Evolutionary conservation across 2,329 filamentous ascomycete species (phyloP).

Genomic region (Colletotrichum sidae): DNA sequence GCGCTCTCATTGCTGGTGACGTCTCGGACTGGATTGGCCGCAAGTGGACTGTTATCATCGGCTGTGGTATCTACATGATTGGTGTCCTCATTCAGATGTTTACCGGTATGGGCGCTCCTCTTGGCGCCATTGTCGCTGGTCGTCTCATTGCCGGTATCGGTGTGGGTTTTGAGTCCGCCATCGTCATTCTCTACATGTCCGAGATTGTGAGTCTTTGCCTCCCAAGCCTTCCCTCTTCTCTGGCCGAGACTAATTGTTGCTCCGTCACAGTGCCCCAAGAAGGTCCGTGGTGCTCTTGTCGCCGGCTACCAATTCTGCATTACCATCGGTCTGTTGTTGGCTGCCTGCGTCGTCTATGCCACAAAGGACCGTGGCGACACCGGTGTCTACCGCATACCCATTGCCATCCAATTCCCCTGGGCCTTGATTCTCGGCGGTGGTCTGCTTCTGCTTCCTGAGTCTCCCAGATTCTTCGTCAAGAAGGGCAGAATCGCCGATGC

Average conservation of each 20-base stretch:
- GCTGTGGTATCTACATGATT: slow-evolving; percentile 77
- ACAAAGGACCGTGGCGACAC: slow-evolving; percentile 72
- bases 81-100: slow-evolving; percentile 76
- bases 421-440: slow-evolving; percentile 79
- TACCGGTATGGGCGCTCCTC: slow-evolving; percentile 56
- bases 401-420: slow-evolving; percentile 84
- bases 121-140: slow-evolving; percentile 76
- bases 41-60: slow-evolving; percentile 77
- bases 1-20: slow-evolving; percentile 82
- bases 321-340: slow-evolving; percentile 81
- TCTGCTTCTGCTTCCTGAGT: slow-evolving; percentile 83
- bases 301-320: slow-evolving; percentile 87
- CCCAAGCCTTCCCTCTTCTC: not conserved
- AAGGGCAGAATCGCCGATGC: slow-evolving; percentile 76
- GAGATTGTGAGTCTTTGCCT: slow-evolving; percentile 69
- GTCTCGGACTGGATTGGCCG: slow-evolving; percentile 81
- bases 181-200: slow-evolving; percentile 89
- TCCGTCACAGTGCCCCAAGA: slow-evolving; percentile 64
- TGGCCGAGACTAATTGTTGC: slow-evolving; percentile 33
- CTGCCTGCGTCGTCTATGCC: slow-evolving; percentile 79
- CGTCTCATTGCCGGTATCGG: slow-evolving; percentile 81
- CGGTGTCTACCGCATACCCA: slow-evolving; percentile 82
- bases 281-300: slow-evolving; percentile 82
- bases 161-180: slow-evolving; percentile 83
- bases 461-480: slow-evolving; percentile 87